phyloP scores from a whole-genome alignment of 352 stramenopile genomes.

The Pythium rishiriense region DNA sequence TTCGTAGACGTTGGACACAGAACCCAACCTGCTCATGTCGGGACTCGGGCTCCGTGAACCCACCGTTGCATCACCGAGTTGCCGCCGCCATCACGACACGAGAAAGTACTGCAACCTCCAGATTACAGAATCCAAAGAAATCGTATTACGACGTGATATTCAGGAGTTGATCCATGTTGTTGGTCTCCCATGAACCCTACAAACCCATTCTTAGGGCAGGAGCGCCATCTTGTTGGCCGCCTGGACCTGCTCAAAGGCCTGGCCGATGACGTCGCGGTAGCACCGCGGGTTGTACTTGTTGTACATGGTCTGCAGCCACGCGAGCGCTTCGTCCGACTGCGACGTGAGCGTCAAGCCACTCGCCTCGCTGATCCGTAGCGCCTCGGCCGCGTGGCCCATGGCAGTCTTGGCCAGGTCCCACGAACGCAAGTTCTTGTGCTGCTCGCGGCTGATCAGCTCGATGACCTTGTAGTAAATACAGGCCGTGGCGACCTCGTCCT shows the following conservation, averaged over 20 bases:
- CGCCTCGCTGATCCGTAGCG: constrained; percentile 42
- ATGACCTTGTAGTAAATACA: constrained; percentile 60
- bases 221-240: constrained; percentile 33
- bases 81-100: too few relatives aligned
- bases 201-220: not conserved
- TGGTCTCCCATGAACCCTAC: too few relatives aligned
- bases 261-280: constrained; percentile 55
- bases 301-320: constrained; percentile 52
- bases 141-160: too few relatives aligned
- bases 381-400: constrained; percentile 41
- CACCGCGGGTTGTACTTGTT: constrained; percentile 44
- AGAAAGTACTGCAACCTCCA: too few relatives aligned
- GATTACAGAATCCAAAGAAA: too few relatives aligned
- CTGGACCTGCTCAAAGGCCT: constrained; percentile 42
- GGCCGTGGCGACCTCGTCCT: constrained; percentile 32
- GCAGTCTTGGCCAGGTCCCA: constrained; percentile 54
- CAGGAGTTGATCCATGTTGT: too few relatives aligned
- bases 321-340: constrained; percentile 48
- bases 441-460: constrained; percentile 44
- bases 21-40: not conserved
- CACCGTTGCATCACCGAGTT: too few relatives aligned
- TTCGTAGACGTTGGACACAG: not conserved
- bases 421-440: constrained; percentile 38
- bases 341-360: constrained; percentile 41
- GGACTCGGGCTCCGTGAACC: too few relatives aligned